phyloP scores from a whole-genome alignment of 1,284 basidiomycete species.

The Austroboletus niveus region DNA sequence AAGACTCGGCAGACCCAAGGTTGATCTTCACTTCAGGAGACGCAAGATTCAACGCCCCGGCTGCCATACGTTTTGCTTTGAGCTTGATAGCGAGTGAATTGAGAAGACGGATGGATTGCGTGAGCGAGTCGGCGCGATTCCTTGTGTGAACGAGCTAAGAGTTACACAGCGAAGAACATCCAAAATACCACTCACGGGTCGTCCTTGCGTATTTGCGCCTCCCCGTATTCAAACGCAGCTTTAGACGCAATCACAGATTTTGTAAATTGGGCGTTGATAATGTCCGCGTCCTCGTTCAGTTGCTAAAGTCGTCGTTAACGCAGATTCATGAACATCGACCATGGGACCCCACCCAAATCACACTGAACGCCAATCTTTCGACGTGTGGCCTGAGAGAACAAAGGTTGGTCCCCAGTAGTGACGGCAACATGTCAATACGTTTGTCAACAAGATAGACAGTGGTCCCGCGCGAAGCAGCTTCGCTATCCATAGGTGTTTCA shows the following conservation, averaged over 20 bases:
- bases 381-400: conserved; percentile 94
- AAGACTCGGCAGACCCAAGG: conserved; percentile 87
- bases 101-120: conserved; percentile 85
- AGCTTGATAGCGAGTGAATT: conserved; percentile 88
- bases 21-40: conserved; percentile 98
- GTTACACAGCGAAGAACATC: not conserved
- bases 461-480: conserved; percentile 93
- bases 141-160: conserved; percentile 37
- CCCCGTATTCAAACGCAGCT: conserved; percentile 96
- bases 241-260: conserved; percentile 98
- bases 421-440: conserved; percentile 97
- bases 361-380: conserved; percentile 93
- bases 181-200: conserved; percentile 61
- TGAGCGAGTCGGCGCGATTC: conserved; percentile 79
- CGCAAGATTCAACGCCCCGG: conserved; percentile 94
- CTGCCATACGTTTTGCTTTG: conserved; percentile 84
- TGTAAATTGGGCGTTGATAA: conserved; percentile 88
- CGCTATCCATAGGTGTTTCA: conserved; percentile 95
- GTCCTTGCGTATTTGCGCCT: conserved; percentile 93
- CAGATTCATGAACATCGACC: not conserved
- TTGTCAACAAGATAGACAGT: conserved; percentile 99
- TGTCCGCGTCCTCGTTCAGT: conserved; percentile 82
- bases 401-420: conserved; percentile 92
- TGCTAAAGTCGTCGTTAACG: conserved; percentile 50
- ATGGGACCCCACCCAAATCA: conserved; percentile 79